Conservation (phyloP, 2,329 filamentous ascomycete genomes). For the Aspergillus fructus region DNA sequence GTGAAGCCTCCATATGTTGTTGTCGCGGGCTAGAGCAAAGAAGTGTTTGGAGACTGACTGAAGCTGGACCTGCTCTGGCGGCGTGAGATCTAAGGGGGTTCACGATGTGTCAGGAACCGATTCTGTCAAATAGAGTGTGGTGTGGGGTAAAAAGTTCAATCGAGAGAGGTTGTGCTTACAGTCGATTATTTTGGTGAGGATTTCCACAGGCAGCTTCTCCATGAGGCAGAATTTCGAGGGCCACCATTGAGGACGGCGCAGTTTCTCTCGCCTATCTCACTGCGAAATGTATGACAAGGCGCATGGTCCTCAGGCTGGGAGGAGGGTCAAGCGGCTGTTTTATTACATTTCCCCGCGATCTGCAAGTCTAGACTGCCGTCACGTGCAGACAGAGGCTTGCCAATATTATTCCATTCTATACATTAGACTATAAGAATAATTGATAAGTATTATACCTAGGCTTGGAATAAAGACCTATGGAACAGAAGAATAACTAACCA, state of each 20-base stretch:
- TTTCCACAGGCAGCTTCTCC: conserved; percentile 62
- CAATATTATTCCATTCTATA: neutral
- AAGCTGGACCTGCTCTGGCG: conserved; percentile 63
- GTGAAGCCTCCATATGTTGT: conserved; percentile 71
- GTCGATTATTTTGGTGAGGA: conserved; percentile 62
- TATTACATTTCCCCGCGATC: conserved; percentile 14
- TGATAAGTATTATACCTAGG: conserved; percentile 2
- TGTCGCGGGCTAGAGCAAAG: conserved; percentile 68
- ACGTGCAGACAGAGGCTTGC: neutral
- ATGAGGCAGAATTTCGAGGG: conserved; percentile 33
- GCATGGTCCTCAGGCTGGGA: conserved; percentile 5
- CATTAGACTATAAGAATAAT: neutral
- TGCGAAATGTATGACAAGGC: conserved; percentile 8
- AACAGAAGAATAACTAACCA: neutral
- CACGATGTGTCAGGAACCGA: neutral
- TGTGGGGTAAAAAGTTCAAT: conserved; percentile 15
- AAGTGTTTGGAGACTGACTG: conserved; percentile 70
- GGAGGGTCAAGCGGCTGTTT: conserved; percentile 6
- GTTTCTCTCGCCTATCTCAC: conserved; percentile 16
- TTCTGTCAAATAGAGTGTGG: conserved; percentile 4
- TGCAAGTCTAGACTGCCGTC: conserved; percentile 12
- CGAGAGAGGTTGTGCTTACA: conserved; percentile 48
- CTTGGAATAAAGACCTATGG: conserved; percentile 3
- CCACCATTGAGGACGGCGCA: conserved; percentile 28
- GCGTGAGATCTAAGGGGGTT: conserved; percentile 56